Evolutionary conservation across 257 asterid genomes (phyloP).

Genomic region (Solanum microdontum): DNA sequence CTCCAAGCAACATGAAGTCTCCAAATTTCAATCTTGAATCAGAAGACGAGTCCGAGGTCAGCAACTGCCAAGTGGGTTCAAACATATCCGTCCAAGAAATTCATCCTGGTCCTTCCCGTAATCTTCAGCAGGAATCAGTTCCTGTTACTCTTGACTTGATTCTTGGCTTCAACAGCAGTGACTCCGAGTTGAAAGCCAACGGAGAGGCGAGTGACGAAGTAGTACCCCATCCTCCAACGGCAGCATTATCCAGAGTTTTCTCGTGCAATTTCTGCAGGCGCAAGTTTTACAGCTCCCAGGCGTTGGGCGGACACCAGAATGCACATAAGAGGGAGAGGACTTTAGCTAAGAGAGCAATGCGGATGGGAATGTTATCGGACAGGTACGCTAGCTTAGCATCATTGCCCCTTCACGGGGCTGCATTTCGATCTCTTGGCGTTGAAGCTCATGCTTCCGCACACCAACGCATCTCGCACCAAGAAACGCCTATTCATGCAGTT

Average conservation of each 20-base stretch:
- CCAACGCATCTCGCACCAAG: constrained; percentile 28
- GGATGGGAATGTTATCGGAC: constrained; percentile 76
- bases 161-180: constrained; percentile 36
- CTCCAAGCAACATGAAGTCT: constrained; percentile 29
- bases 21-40: constrained; percentile 44
- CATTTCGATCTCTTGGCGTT: constrained; percentile 59
- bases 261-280: constrained; percentile 89
- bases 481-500: constrained; percentile 18
- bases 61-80: constrained; percentile 65
- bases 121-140: constrained; percentile 2
- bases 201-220: constrained; percentile 9
- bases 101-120: constrained; percentile 24
- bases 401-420: constrained; percentile 69
- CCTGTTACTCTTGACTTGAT: constrained; percentile 63
- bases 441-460: constrained; percentile 71
- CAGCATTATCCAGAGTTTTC: constrained; percentile 42
- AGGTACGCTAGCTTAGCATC: constrained; percentile 78
- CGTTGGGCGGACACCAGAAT: constrained; percentile 91
- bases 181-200: constrained; percentile 9
- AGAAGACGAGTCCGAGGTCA: constrained; percentile 68
- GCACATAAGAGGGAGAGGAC: constrained; percentile 94
- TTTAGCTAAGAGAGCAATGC: constrained; percentile 77
- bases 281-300: constrained; percentile 91
- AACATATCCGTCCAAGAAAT: constrained; percentile 36
- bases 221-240: constrained; percentile 24